Base-by-base conservation (phyloP, 805 yeast species). In the Starmerella stellata region DNA sequence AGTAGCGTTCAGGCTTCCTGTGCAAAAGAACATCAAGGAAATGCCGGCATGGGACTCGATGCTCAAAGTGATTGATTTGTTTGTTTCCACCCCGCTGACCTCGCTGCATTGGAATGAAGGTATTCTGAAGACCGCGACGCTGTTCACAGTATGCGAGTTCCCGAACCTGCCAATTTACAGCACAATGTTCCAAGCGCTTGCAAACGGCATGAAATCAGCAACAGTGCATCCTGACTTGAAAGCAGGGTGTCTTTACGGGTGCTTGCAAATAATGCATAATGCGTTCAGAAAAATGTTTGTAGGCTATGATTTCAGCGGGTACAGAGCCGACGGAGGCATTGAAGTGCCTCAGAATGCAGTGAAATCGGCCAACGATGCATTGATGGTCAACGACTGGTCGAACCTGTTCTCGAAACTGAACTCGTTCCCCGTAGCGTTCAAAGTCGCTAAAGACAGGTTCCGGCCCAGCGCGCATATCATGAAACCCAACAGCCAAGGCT, bases 161-260 rank as follows among this genome's bases (percentile, higher is more conserved):
- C 55, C 55, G 3, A 50, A 46, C 19, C 30, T 51, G 35, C 43
- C 46, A 3, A 17, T 44, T n/a, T 30, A 44, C 17, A 34, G 42
- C 1, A 28, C 32, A 2, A 38, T 44, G 5, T 34, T 54, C 11
- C 27, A 19, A 2, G 28, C 33, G 25, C 43, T 54, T 11, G 21
- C 48, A 17, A 38, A 42, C 5, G 57, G 55, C 4, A 43, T 45
- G 35, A 50, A 55, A 17, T 40, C 46, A 54, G 93, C 94, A 15
- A 21, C n/a, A 7, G 11, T 15, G 8, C 25, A 20, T 15, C 25
- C 25, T 0, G 57, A 66, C 2, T 58, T 80, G 34, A 63, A 79
- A 1, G 65, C 73, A 39, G 54, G 71, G 28, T 74, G 78, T 16
- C 57, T 75, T 42, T 70, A 69, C 37, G 76, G 82, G 16, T 52